These are phyloP conservation scores for Agarophyton chilense DNA, from an alignment of 23 red algal genomes.

Conservation along the genomic window DNA sequence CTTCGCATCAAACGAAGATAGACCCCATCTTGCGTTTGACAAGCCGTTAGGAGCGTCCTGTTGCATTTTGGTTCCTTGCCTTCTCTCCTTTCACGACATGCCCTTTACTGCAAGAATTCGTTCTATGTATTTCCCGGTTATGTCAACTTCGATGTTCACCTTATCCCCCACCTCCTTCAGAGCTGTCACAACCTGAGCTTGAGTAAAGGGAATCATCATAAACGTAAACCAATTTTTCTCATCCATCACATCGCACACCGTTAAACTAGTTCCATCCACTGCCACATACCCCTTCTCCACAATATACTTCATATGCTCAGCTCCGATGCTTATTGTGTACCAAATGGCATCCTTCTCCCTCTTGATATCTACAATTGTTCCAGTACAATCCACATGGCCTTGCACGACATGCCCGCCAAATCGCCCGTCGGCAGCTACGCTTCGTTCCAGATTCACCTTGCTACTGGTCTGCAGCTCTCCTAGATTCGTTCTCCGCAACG, in stretches of 20 bases:
- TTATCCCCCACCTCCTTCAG: slow-evolving; percentile 65
- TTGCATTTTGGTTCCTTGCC: too few relatives aligned
- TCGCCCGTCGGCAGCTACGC: slow-evolving; percentile 81
- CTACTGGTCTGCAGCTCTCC: slow-evolving; percentile 50
- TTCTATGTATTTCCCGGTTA: slow-evolving; percentile 97
- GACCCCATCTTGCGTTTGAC: too few relatives aligned
- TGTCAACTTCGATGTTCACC: slow-evolving; percentile 98
- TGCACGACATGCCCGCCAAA: slow-evolving; percentile 99
- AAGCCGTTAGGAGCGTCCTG: too few relatives aligned
- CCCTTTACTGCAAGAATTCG: slow-evolving; percentile 62
- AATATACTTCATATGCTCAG: slow-evolving; percentile 78
- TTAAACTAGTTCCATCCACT: slow-evolving; percentile 95
- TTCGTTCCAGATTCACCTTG: slow-evolving; percentile 95
- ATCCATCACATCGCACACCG: slow-evolving; percentile 81
- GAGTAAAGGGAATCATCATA: slow-evolving; percentile 94
- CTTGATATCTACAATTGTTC: slow-evolving; percentile 61
- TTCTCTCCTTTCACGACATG: not conserved
- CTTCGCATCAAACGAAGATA: slow-evolving; percentile 34
- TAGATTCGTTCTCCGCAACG: slow-evolving; percentile 91
- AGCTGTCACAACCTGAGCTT: slow-evolving; percentile 81
- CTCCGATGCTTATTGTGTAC: slow-evolving; percentile 62
- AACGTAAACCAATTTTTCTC: slow-evolving; percentile 80
- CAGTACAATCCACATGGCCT: slow-evolving; percentile 95
- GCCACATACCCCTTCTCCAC: slow-evolving; percentile 95
- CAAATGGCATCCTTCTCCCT: slow-evolving; percentile 84